These are phyloP conservation scores for Linnemannia schmuckeri DNA, from an alignment of 192 early-diverging fungal species.

Conservation along the genomic window DNA sequence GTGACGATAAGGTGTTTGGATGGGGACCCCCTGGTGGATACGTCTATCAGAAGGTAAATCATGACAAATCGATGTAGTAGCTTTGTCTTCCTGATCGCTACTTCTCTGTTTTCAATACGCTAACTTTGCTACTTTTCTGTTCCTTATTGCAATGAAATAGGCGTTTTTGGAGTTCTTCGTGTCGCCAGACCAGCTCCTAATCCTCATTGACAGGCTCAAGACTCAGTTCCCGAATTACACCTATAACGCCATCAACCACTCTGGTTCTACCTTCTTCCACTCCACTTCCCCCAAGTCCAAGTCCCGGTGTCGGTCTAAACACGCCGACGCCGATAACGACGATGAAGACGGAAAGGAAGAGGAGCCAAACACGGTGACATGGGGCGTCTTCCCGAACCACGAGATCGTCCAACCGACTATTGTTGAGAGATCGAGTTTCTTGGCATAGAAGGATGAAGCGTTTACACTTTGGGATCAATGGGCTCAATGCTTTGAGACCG, in stretches of 20 bases:
- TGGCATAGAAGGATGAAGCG: slow-evolving; percentile 96
- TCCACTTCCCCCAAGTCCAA: background rate
- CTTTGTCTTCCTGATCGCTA: too few relatives aligned
- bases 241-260: slow-evolving; percentile 86
- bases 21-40: slow-evolving; percentile 97
- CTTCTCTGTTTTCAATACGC: background rate
- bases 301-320: slow-evolving; percentile 62
- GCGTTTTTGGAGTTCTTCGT: slow-evolving; percentile 97
- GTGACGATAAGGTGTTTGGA: slow-evolving; percentile 79
- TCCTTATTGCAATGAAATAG: slow-evolving; percentile 10
- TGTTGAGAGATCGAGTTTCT: slow-evolving; percentile 86
- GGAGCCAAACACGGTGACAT: slow-evolving; percentile 90
- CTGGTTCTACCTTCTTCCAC: background rate
- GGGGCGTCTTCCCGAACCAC: slow-evolving; percentile 98
- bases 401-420: slow-evolving; percentile 94
- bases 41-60: slow-evolving; percentile 86
- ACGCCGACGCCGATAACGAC: background rate
- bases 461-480: slow-evolving; percentile 93
- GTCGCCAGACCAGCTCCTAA: slow-evolving; percentile 69
- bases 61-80: background rate
- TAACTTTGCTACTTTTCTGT: slow-evolving; percentile 83
- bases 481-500: slow-evolving; percentile 73
- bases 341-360: slow-evolving; percentile 72
- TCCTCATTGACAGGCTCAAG: slow-evolving; percentile 76
- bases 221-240: slow-evolving; percentile 74